These are phyloP conservation scores for Aspergillus nidulans DNA, from an alignment of 495 filamentous ascomycete genomes.

Conservation along the genomic window DNA sequence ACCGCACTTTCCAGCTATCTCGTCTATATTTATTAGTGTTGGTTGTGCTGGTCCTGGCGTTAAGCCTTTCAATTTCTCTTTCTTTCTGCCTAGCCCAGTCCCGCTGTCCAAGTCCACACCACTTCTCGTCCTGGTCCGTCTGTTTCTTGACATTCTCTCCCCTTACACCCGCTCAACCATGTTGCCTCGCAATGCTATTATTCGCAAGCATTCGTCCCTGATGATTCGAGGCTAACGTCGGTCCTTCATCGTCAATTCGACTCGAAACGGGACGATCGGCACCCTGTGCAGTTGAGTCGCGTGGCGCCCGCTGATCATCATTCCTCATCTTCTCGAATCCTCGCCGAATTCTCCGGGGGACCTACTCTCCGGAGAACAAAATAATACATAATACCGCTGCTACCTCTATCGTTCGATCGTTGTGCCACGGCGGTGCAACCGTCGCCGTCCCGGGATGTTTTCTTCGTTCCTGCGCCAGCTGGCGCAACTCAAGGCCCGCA, in stretches of 20 bases:
- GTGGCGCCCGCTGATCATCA: constrained; percentile 11
- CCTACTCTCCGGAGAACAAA: constrained; percentile 2
- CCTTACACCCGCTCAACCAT: not conserved
- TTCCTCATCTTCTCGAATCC: not conserved
- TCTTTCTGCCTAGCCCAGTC: not conserved
- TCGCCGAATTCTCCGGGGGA: not conserved
- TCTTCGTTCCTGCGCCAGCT: constrained; percentile 22
- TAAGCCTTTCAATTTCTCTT: not conserved
- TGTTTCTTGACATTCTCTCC: not conserved
- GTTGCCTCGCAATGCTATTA: not conserved
- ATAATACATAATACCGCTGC: constrained; percentile 3
- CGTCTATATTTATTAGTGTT: not conserved
- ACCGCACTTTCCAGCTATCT: not conserved
- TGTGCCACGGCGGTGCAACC: constrained; percentile 10
- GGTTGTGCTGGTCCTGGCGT: not conserved
- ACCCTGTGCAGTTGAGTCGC: constrained; percentile 1
- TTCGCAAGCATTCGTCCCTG: not conserved
- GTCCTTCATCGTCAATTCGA: not conserved
- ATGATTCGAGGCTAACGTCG: constrained; percentile 8
- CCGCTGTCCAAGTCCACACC: not conserved
- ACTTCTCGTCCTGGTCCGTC: not conserved
- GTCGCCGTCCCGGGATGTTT: constrained; percentile 28
- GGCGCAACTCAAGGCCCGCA: constrained; percentile 14
- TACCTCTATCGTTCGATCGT: not conserved
- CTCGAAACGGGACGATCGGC: constrained; percentile 4